Conservation (phyloP, 1,284 basidiomycete genomes). For the Heterobasidion irregulare region DNA sequence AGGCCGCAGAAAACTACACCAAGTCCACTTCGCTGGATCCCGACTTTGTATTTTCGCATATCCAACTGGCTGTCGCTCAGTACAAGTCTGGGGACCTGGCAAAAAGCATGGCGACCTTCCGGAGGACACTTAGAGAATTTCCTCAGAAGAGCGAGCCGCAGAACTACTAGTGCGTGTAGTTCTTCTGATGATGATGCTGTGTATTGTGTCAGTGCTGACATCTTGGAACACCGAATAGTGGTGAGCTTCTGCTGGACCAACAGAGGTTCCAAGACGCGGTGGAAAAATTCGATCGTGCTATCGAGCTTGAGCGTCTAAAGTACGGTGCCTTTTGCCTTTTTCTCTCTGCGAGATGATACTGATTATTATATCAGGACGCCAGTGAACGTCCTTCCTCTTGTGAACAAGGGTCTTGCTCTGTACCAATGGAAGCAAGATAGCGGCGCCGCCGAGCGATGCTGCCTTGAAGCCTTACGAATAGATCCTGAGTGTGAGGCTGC, state of each 20-base stretch:
- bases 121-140: conserved; percentile 75
- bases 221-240: conserved; percentile 39
- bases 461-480: conserved; percentile 79
- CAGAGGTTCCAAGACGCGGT: conserved; percentile 85
- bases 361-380: conserved; percentile 33
- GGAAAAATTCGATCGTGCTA: conserved; percentile 91
- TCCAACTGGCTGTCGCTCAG: conserved; percentile 94
- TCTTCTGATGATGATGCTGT: not conserved
- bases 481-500: conserved; percentile 97
- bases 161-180: conserved; percentile 72
- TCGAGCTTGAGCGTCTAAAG: conserved; percentile 82
- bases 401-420: conserved; percentile 94
- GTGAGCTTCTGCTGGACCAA: conserved; percentile 93
- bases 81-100: conserved; percentile 84
- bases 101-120: conserved; percentile 86
- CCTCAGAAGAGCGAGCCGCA: conserved; percentile 78
- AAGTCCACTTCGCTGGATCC: conserved; percentile 83
- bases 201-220: not conserved
- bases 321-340: conserved; percentile 24
- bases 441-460: conserved; percentile 75
- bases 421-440: conserved; percentile 97
- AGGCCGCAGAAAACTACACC: conserved; percentile 87
- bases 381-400: conserved; percentile 83
- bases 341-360: not conserved
- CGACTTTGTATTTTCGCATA: conserved; percentile 88